Conservation (phyloP, 2,329 filamentous ascomycete genomes). For the Fusarium nodosum region DNA sequence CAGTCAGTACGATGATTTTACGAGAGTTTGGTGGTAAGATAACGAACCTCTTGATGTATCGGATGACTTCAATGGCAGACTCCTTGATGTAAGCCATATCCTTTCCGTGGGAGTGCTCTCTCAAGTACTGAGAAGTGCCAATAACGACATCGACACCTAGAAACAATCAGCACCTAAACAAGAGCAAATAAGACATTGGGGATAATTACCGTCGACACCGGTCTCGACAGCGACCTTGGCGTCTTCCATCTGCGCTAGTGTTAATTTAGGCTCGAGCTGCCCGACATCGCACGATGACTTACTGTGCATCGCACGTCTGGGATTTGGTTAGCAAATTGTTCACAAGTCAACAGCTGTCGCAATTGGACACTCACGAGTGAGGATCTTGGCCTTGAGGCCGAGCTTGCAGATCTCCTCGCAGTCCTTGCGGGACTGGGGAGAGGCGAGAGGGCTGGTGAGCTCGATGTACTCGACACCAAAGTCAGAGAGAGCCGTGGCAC, state of each 20-base stretch:
- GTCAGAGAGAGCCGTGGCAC: slow-evolving; percentile 51
- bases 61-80: slow-evolving; percentile 84
- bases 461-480: slow-evolving; percentile 72
- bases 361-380: slow-evolving; percentile 44
- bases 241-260: slow-evolving; percentile 45
- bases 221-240: slow-evolving; percentile 73
- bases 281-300: not conserved
- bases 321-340: not conserved
- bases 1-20: not conserved
- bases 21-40: not conserved
- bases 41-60: slow-evolving; percentile 84
- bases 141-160: slow-evolving; percentile 85
- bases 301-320: slow-evolving; percentile 23
- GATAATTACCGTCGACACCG: slow-evolving; percentile 12
- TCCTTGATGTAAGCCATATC: slow-evolving; percentile 84
- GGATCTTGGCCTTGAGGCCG: slow-evolving; percentile 75
- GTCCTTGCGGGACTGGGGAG: slow-evolving; percentile 79
- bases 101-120: slow-evolving; percentile 88
- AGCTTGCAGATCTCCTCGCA: slow-evolving; percentile 96
- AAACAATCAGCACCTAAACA: slow-evolving; percentile 70
- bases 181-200: not conserved
- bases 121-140: slow-evolving; percentile 82
- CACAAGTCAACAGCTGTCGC: not conserved
- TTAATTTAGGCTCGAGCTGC: not conserved
- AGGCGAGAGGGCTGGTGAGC: slow-evolving; percentile 84